Percentiles rank a stretch among this genome's conserved stretches.
These are phyloP conservation scores for Grosmannia serpens DNA, from an alignment of 2,329 filamentous ascomycete genomes.

Conservation along the genomic window DNA sequence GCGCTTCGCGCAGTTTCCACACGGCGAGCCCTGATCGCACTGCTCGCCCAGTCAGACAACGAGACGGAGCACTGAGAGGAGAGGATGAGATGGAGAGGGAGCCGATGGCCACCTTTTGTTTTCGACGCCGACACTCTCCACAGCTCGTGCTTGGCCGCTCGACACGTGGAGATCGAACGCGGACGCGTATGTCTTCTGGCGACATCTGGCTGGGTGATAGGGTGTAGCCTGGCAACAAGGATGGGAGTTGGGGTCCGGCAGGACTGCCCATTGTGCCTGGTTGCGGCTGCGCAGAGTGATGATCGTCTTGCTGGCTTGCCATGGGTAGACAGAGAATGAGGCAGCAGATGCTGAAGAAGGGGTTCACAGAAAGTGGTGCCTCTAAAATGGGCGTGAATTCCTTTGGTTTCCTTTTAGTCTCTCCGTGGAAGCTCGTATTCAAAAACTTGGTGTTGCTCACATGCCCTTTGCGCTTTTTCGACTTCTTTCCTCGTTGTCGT, in stretches of 20 bases:
- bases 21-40: constrained; percentile 44
- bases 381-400: no score
- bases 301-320: background rate
- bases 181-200: constrained; percentile 17
- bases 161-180: constrained; percentile 13
- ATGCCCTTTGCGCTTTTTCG: background rate
- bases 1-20: constrained; percentile 39
- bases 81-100: background rate
- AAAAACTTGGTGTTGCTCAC: no score
- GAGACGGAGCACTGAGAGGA: background rate
- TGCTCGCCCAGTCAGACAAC: constrained; percentile 13
- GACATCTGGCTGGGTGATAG: constrained; percentile 7
- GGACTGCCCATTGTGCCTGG: no score
- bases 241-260: background rate
- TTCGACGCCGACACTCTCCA: constrained; percentile 34
- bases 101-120: constrained; percentile 28
- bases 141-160: constrained; percentile 27
- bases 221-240: background rate
- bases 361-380: no score
- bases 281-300: background rate
- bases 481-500: background rate
- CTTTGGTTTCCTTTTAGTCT: no score
- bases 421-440: no score
- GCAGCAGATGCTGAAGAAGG: no score
- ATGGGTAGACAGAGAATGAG: background rate